phyloP scores from a whole-genome alignment of 2,329 filamentous ascomycete species.

The Microcyclosporella mali region DNA sequence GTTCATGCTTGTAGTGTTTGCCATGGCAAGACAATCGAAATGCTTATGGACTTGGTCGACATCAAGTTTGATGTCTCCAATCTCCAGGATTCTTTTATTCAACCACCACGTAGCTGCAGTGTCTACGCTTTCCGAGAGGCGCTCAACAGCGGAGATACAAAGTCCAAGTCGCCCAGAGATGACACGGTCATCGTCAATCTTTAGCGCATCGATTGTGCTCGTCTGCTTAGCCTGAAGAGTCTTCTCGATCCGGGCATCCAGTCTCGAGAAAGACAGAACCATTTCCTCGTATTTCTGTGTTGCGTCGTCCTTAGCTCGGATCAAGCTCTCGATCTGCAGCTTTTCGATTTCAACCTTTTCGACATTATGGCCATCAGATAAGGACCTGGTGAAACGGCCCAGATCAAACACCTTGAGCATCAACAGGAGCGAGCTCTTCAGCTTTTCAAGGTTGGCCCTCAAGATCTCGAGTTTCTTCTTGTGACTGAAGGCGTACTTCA shows the following conservation, averaged over 20 bases:
- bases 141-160: too few species aligned
- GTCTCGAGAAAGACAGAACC: constrained; percentile 2
- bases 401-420: constrained; percentile 13
- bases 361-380: neutral
- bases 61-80: too few species aligned
- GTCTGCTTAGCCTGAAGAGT: neutral
- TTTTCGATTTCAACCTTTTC: constrained; percentile 1
- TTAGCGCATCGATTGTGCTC: neutral
- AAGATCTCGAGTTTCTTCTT: constrained; percentile 10
- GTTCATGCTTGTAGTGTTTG: too few species aligned
- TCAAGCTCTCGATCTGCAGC: constrained; percentile 11
- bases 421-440: constrained; percentile 16
- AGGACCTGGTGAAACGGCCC: neutral
- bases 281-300: constrained; percentile 9
- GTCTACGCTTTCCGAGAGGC: too few species aligned
- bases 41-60: too few species aligned
- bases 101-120: too few species aligned
- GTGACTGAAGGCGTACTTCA: constrained; percentile 11
- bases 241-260: neutral
- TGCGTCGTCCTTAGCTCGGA: constrained; percentile 13
- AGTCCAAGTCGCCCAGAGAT: too few species aligned
- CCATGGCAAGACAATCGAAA: too few species aligned
- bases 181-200: neutral
- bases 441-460: constrained; percentile 14
- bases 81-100: too few species aligned